Evolutionary conservation across 371 early-diverging fungal species (phyloP), one percentile per base, ranked within the genome.

Genomic region (Mortierella sp.): DNA sequence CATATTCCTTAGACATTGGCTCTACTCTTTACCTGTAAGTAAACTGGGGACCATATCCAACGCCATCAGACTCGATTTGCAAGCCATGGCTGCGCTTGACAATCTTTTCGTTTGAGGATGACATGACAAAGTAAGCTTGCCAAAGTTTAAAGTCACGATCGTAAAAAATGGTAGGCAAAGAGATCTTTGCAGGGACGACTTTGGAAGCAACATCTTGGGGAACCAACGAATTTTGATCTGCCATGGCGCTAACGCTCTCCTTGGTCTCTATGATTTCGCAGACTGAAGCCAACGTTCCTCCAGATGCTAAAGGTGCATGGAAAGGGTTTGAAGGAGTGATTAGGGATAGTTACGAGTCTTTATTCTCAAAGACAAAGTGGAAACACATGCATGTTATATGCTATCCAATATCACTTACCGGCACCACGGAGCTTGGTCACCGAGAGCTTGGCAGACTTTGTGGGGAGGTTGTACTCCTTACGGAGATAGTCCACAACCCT

Each of bases 71-170:
- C 22, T 86, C 84, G 11, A 88, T 22, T 40, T 77, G 83, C 0
- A 91, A 84, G 5, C 85, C 86, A 76, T 86, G 83, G 62, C 89
- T 89, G 20, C 91, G 85, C 73, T 88, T 74, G 3, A 88, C 92
- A 0, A 92, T 88, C 67, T 85, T 84, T 40, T 83, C 85, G 73
- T 93, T 92, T 57, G 86, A 60, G 11, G 75, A 73, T 20, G 89
- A 80, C 93, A 92, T 92, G 45, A 91, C 18, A 74, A 88, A 93
- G 68, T 84, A 87, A 0, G 85, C 83, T 68, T 93, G 93, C 92
- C 93, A 93, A 62, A 76, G 70, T 24, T 79, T 54, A 51, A 89
- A 75, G 30, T 86, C 84, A 3, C 68, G 22, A 73, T 89, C 90
- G 39, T 85, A 89, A 65, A 73, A 83, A 51, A 89, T 69, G 1